Conservation (phyloP, 345 rosid species). For the Isatis tinctoria region DNA sequence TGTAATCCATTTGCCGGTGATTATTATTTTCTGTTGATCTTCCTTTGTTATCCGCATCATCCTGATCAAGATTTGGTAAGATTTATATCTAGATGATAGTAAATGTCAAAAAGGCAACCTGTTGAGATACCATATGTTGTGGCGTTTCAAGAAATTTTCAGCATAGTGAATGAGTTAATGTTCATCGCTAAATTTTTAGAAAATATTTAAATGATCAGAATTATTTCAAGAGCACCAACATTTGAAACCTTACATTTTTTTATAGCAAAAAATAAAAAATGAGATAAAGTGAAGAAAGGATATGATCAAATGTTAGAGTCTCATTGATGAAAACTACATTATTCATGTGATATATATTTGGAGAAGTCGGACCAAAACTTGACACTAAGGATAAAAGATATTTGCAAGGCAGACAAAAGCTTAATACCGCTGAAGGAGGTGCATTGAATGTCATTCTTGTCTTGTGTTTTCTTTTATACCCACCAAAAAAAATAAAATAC, state of each 20-base stretch:
- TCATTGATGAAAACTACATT: slow-evolving; percentile 12
- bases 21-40: slow-evolving; percentile 19
- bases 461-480: slow-evolving; percentile 18
- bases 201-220: background rate
- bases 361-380: background rate
- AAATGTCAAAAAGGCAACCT: background rate
- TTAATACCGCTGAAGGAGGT: slow-evolving; percentile 7
- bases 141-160: background rate
- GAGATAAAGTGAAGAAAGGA: background rate
- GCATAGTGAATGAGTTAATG: background rate
- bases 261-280: background rate
- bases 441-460: slow-evolving; percentile 23
- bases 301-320: background rate
- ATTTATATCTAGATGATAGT: background rate
- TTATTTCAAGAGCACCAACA: background rate
- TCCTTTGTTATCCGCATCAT: slow-evolving; percentile 12
- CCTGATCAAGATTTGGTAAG: slow-evolving; percentile 9
- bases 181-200: background rate
- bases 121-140: background rate
- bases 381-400: background rate
- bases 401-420: background rate
- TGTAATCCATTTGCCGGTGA: slow-evolving; percentile 48
- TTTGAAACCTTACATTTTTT: background rate
- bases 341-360: slow-evolving; percentile 4
- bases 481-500: slow-evolving; percentile 14